A percentile compares a stretch with the other conserved stretches of the same genome.
These are phyloP conservation scores for Neonectria neomacrospora DNA, from an alignment of 2,329 filamentous ascomycete species.

Conservation along the genomic window DNA sequence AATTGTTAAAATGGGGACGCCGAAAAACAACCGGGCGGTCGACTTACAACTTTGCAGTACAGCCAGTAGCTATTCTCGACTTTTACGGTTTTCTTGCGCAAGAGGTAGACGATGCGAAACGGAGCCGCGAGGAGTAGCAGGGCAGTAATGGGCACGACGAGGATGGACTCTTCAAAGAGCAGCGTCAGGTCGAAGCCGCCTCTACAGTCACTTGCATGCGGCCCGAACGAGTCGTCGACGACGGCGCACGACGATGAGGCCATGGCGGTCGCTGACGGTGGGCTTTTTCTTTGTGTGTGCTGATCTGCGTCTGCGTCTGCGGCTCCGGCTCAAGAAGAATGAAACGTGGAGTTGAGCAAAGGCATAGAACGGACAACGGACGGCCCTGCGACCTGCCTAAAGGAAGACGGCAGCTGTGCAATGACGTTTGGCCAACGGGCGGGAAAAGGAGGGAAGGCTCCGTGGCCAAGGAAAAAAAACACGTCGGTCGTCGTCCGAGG, in stretches of 20 bases:
- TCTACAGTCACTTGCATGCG: constrained; percentile 45
- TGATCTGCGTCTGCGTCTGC: no score
- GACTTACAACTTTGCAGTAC: constrained; percentile 36
- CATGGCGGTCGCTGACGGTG: constrained; percentile 14
- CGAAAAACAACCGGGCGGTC: not conserved
- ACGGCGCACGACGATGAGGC: constrained; percentile 11
- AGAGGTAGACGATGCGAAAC: constrained; percentile 26
- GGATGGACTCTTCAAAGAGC: constrained; percentile 53
- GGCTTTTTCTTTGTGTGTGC: not conserved
- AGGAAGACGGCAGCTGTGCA: not conserved
- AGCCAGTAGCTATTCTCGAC: constrained; percentile 34
- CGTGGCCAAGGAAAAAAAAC: not conserved
- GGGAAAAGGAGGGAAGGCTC: not conserved
- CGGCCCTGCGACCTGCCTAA: constrained; percentile 14
- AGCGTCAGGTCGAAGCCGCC: constrained; percentile 61
- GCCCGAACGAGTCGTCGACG: constrained; percentile 36
- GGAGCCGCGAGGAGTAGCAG: constrained; percentile 46
- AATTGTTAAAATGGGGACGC: constrained; percentile 22
- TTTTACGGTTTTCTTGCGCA: constrained; percentile 36
- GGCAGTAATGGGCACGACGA: constrained; percentile 42
- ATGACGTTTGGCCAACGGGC: not conserved
- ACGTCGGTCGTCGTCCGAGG: constrained; percentile 10
- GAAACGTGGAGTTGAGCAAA: not conserved
- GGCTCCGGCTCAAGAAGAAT: not conserved
- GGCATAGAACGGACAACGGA: not conserved